Evolutionary conservation across 179 eudicot genomes (phyloP).

Genomic region (Drosera spatulata): DNA sequence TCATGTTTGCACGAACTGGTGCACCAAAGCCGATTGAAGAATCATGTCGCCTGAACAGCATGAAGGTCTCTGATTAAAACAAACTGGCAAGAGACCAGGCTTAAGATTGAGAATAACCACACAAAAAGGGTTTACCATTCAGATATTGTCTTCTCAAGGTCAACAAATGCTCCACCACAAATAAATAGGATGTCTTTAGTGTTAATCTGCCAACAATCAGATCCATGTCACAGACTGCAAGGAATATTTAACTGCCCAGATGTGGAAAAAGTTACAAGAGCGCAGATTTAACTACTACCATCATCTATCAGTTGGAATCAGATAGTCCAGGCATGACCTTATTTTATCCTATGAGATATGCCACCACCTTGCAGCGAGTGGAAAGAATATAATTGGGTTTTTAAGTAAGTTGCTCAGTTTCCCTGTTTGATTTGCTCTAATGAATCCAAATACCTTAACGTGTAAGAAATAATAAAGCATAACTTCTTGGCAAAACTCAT

Average conservation of each 20-base stretch:
- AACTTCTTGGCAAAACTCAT: no score
- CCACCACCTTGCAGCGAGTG: no score
- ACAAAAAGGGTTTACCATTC: conserved; percentile 29
- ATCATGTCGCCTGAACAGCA: conserved; percentile 43
- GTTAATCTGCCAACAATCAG: conserved; percentile 29
- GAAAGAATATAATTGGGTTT: no score
- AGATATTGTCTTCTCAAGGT: conserved; percentile 60
- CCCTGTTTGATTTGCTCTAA: no score
- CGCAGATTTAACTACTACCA: neutral
- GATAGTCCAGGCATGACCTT: no score
- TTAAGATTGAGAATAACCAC: neutral
- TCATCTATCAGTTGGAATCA: no score
- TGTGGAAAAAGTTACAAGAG: neutral
- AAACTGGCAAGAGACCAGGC: neutral
- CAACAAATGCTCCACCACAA: conserved; percentile 64
- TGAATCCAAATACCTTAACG: no score
- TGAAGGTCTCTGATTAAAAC: neutral
- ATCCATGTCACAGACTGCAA: neutral
- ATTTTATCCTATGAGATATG: no score
- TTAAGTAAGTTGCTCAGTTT: no score
- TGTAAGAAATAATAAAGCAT: no score
- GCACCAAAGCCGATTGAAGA: conserved; percentile 80
- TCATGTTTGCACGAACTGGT: conserved; percentile 67
- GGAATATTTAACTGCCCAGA: neutral
- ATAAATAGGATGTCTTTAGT: conserved; percentile 59